Percentiles rank a stretch among this genome's conserved stretches.
Conservation (phyloP, 164 flowering plant genomes). For the Berberis thunbergii region DNA sequence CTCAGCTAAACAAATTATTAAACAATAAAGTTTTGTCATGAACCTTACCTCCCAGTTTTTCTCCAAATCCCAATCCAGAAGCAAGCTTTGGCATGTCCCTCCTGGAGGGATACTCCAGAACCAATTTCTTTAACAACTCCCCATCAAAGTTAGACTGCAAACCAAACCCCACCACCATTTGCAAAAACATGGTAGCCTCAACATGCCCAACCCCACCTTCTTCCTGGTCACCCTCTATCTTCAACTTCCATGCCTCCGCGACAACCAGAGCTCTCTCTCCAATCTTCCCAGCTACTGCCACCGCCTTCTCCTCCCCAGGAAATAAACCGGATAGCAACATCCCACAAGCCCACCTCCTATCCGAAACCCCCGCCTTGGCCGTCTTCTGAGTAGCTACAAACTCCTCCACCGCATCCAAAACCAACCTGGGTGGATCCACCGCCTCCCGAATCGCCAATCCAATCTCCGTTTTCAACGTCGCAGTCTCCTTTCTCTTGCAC, state of each 20-base stretch:
- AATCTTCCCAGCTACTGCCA: conserved; percentile 22
- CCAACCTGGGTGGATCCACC: conserved; percentile 35
- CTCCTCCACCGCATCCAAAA: conserved; percentile 40
- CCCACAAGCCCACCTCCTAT: conserved; percentile 56
- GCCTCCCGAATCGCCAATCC: conserved; percentile 24
- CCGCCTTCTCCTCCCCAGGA: conserved; percentile 15
- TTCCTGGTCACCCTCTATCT: conserved; percentile 18
- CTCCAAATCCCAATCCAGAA: conserved; percentile 27
- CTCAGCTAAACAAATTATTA: too few relatives aligned
- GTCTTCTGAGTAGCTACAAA: conserved; percentile 17
- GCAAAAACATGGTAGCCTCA: conserved; percentile 56
- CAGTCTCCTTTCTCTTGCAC: conserved; percentile 40
- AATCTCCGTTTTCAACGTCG: conserved; percentile 26
- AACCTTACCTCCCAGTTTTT: conserved; percentile 41
- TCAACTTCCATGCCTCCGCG: conserved; percentile 32
- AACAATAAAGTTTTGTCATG: not conserved
- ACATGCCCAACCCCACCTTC: conserved; percentile 30
- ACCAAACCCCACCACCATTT: conserved; percentile 37
- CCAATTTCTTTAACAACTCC: conserved; percentile 36
- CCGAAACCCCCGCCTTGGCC: conserved; percentile 32
- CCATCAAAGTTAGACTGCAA: conserved; percentile 33
- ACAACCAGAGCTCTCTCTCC: conserved; percentile 28
- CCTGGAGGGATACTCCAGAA: conserved; percentile 32
- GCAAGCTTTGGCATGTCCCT: conserved; percentile 64
- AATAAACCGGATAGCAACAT: conserved; percentile 35